Evolutionary conservation across 768 basidiomycete species (phyloP).

Genomic region (Kwoniella dendrophila): DNA sequence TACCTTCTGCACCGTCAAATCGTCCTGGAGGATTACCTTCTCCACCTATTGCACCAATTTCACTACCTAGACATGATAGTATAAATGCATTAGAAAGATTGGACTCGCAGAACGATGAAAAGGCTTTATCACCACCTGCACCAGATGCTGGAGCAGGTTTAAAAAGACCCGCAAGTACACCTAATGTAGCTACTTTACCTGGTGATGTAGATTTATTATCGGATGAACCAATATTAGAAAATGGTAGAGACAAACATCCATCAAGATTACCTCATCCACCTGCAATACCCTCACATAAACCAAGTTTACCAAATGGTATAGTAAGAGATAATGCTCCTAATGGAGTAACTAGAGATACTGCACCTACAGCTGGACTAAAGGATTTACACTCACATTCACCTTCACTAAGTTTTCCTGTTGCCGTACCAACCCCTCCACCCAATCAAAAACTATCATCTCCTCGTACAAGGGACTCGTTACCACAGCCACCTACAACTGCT

Average conservation of each 20-base stretch:
- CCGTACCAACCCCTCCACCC: constrained; percentile 32
- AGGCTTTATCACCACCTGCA: constrained; percentile 20
- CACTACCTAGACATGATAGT: constrained; percentile 26
- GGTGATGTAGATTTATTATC: constrained; percentile 18
- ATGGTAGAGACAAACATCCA: constrained; percentile 13
- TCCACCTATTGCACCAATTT: constrained; percentile 17
- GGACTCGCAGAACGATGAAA: background rate
- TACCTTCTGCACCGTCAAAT: constrained; percentile 43
- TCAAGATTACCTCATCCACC: constrained; percentile 11
- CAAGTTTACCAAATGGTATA: constrained; percentile 13
- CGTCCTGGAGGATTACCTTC: constrained; percentile 25
- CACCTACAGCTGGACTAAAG: constrained; percentile 1
- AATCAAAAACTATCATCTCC: background rate
- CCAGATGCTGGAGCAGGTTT: constrained; percentile 20
- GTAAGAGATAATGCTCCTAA: constrained; percentile 7
- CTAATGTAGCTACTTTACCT: constrained; percentile 21
- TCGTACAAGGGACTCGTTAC: background rate
- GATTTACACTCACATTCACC: constrained; percentile 9
- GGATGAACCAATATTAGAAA: constrained; percentile 16
- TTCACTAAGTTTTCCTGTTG: constrained; percentile 34
- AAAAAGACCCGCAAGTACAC: constrained; percentile 23
- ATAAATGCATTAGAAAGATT: constrained; percentile 8
- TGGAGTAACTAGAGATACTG: constrained; percentile 3
- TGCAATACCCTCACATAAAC: background rate
- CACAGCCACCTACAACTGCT: background rate